Conservation (phyloP, 2,329 filamentous ascomycete genomes). For the Plenodomus biglobosus region DNA sequence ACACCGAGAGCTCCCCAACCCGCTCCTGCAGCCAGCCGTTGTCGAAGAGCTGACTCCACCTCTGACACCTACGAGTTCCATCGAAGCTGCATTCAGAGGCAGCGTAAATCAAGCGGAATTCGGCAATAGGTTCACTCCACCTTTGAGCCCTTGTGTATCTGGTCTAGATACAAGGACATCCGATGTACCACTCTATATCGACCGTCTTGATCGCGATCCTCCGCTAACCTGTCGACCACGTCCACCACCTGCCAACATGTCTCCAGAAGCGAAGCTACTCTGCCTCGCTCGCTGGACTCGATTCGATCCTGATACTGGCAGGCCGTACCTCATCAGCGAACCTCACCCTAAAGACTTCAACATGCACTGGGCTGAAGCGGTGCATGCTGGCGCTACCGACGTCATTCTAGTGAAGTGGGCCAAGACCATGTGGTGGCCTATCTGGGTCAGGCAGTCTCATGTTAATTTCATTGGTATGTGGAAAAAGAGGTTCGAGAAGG, state of each 20-base stretch:
- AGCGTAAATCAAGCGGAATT: background rate
- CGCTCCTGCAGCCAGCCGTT: background rate
- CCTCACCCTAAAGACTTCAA: conserved; percentile 25
- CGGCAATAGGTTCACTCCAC: background rate
- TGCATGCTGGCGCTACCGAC: conserved; percentile 13
- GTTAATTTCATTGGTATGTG: conserved; percentile 31
- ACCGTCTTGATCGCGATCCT: conserved; percentile 15
- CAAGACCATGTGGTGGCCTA: conserved; percentile 24
- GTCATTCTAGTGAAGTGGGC: conserved; percentile 19
- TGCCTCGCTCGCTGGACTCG: conserved; percentile 33
- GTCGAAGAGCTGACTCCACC: conserved; percentile 6
- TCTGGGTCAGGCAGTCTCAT: conserved; percentile 26
- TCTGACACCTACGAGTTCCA: conserved; percentile 2
- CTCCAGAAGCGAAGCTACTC: conserved; percentile 21
- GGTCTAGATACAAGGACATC: background rate
- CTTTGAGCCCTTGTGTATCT: background rate
- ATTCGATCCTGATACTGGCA: conserved; percentile 16
- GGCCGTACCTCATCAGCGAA: conserved; percentile 11
- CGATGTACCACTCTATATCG: conserved; percentile 11
- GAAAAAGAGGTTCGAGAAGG: conserved; percentile 25
- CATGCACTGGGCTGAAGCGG: conserved; percentile 23
- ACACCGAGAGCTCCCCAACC: background rate
- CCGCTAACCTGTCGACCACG: conserved; percentile 8
- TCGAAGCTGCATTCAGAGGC: background rate
- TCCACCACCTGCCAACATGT: conserved; percentile 25